Conservation (phyloP, 2,329 filamentous ascomycete species). For the Talaromyces pinophilus region DNA sequence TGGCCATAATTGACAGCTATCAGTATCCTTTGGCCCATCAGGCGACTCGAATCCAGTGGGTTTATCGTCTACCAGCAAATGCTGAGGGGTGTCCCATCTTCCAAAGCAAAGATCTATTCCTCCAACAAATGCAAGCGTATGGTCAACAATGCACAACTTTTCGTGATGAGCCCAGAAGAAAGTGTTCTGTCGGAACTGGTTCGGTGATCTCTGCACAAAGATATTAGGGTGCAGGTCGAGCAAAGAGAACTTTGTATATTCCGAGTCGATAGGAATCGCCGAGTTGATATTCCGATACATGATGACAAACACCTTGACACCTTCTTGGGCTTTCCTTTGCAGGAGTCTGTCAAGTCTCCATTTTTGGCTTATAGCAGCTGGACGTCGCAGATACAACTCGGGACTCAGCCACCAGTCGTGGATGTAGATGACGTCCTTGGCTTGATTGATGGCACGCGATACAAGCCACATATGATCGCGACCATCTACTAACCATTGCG, state of each 20-base stretch:
- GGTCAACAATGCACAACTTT: conserved; percentile 95
- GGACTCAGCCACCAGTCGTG: conserved; percentile 99
- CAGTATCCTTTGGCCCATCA: conserved; percentile 75
- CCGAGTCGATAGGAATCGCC: conserved; percentile 94
- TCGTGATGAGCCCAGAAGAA: conserved; percentile 99
- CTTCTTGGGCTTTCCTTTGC: conserved; percentile 90
- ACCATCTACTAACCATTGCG: conserved; percentile 95
- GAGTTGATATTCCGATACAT: conserved; percentile 98
- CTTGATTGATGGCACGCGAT: conserved; percentile 93
- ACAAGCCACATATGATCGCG: conserved; percentile 99
- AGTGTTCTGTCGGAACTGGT: conserved; percentile 97
- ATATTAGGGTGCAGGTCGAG: conserved; percentile 95
- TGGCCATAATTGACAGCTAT: conserved; percentile 94
- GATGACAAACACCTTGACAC: conserved; percentile 96
- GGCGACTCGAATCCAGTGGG: conserved; percentile 86
- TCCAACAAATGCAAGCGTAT: conserved; percentile 91
- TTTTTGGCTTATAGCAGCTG: conserved; percentile 94
- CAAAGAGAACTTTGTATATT: conserved; percentile 95
- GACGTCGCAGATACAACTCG: conserved; percentile 90
- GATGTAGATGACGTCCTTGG: conserved; percentile 96
- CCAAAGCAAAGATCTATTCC: conserved; percentile 97
- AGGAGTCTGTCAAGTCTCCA: conserved; percentile 92
- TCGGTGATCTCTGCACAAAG: conserved; percentile 92
- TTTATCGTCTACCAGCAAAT: conserved; percentile 88
- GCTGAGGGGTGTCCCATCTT: conserved; percentile 94